Base-by-base conservation (phyloP, 805 yeast species). In the Monosporozyma siamensis region DNA sequence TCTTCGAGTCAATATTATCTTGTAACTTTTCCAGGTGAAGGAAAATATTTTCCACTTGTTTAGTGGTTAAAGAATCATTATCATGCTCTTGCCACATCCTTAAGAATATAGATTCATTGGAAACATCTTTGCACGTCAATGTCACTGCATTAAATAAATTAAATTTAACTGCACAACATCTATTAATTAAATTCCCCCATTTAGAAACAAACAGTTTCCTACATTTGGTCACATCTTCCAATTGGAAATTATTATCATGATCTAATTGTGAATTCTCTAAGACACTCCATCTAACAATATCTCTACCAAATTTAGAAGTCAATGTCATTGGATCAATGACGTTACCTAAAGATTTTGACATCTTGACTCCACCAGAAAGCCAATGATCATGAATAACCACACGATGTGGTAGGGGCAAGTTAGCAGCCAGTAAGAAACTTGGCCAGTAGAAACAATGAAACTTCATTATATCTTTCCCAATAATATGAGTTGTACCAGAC, bases 371-470 rank as follows among this genome's bases (percentile, higher is more conserved):
- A 26, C 79, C 82, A 61, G 82, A 75, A 18, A 89, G 68, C 97
- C 97, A 92, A 61, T 92, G 98, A 5, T 94, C 81, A 66, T 92
- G 98, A 2, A 92, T 95, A 5, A 88, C 71, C 3, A 92, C 74
- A 44, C 78, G 80, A 34, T 71, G 65, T 0, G 97, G 97, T 5
- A 82, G 54, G 4, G 74, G 75, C 1, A 84, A 55, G 0, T 72
- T 82, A 0, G 94, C 92, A 0, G 96, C 96, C 72, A 89, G 65
- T 44, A 92, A 66, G 45, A 92, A 80, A 1, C 86, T 78, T 0
- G 97, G 97, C 98, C 98, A 92, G 55, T 86, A 88, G 11, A 89
- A 73, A 49, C 94, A 79, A 55, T 92, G 98, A 61, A 92, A 92
- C 49, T 87, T 70, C 36, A 77, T 70, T 39, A 92, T 92, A 58